Evolutionary conservation across 1,284 basidiomycete genomes (phyloP), one percentile per base, ranked within the genome.

Genomic region (Boletus semigastroideus): DNA sequence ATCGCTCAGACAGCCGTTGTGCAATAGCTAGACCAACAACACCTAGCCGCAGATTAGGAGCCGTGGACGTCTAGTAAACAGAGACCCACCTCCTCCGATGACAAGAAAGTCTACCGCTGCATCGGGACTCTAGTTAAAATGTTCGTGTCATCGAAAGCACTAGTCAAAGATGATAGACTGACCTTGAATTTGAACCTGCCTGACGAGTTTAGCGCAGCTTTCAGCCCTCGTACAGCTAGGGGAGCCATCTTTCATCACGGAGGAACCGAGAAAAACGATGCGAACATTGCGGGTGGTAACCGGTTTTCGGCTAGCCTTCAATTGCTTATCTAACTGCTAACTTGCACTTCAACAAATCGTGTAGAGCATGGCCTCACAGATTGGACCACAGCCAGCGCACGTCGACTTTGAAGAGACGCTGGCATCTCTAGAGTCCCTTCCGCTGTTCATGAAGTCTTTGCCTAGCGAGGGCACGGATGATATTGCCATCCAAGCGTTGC

Each of bases 371-470:
- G 41, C 47, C 34, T 34, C 58, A 33, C 55, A 58, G 17, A 55
- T 63, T 19, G 65, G 64, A 37, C 72, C 74, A 12, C 68, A 78
- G 19, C 71, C 74, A 10, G 64, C 65, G 3, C 64, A 68, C 14
- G 57, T 78, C 3, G 64, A 77, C 43, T 4, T 59, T 1, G 72
- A 73, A 9, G 77, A 80, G 43, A 78, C 77, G 45, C 68, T 90
- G 13, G 74, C 71, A 11, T 71, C 67, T 13, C 68, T 82, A 44
- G 81, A 90, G 55, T 74, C 76, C 6, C 67, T 84, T 2, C 96
- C 97, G 4, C 75, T 99, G 33, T 99, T 99, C 73, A 98, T 98
- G 94, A 86, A 86, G 59, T 80, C 86, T 36, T 78, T 98, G 19
- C 94, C 95, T 0, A 77, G 79, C 12, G 86, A 87, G 10, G 76